Evolutionary conservation across 2,329 filamentous ascomycete genomes (phyloP).

Genomic region (Paraphaeosphaeria minitans): DNA sequence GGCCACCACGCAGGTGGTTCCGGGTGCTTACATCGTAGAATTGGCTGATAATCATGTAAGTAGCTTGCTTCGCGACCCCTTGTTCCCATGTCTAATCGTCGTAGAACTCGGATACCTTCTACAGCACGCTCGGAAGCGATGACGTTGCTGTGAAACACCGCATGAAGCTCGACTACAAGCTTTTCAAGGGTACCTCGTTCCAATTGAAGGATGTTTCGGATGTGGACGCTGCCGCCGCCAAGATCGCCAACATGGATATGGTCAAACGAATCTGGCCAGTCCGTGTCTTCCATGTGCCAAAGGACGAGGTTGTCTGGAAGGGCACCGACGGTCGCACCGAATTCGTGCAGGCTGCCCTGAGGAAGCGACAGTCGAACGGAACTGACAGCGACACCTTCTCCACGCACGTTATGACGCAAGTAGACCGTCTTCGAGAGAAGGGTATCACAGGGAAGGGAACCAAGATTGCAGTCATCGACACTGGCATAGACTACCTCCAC

Average conservation of each 20-base stretch:
- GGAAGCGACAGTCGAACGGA: constrained; percentile 8
- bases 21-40: constrained; percentile 13
- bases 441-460: constrained; percentile 55
- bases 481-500: constrained; percentile 62
- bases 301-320: constrained; percentile 11
- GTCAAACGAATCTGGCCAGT: constrained; percentile 16
- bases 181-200: constrained; percentile 15
- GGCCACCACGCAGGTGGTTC: constrained; percentile 7
- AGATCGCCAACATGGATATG: constrained; percentile 13
- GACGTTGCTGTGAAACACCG: constrained; percentile 13
- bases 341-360: neutral
- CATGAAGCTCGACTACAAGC: constrained; percentile 13
- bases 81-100: neutral
- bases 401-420: constrained; percentile 41
- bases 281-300: constrained; percentile 8
- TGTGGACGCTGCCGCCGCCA: constrained; percentile 9
- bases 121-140: constrained; percentile 11
- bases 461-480: constrained; percentile 52
- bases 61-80: neutral
- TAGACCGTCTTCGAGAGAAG: constrained; percentile 47
- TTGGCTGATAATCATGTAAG: constrained; percentile 9
- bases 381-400: constrained; percentile 25
- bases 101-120: constrained; percentile 11
- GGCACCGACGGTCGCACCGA: neutral
- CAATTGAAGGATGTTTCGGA: constrained; percentile 14